Evolutionary conservation across 2,329 filamentous ascomycete species (phyloP).

Genomic region (Seiridium unicorne): DNA sequence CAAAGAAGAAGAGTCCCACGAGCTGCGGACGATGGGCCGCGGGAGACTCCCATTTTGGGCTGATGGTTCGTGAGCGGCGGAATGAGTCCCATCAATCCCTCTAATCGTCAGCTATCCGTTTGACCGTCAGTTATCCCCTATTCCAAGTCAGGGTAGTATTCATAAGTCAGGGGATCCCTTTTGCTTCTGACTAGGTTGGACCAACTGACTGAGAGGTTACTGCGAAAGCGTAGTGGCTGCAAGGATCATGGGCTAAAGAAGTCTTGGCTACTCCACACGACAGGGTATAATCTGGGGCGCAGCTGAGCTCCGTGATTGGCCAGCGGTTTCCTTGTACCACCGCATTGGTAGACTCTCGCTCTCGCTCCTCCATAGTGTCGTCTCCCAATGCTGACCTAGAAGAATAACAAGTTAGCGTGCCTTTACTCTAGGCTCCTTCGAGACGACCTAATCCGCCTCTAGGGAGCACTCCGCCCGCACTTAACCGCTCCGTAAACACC

Average conservation of each 20-base stretch:
- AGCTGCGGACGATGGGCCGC: background rate
- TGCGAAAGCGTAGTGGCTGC: background rate
- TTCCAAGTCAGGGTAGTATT: background rate
- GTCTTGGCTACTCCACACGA: background rate
- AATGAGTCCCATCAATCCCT: background rate
- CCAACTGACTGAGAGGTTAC: background rate
- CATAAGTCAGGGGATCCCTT: background rate
- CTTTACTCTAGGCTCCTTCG: too few relatives aligned
- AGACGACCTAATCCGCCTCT: too few relatives aligned
- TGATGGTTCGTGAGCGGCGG: background rate
- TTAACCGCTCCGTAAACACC: too few relatives aligned
- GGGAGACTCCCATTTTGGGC: background rate
- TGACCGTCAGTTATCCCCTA: background rate
- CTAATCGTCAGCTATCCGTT: background rate
- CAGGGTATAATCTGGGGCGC: background rate
- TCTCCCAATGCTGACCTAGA: too few relatives aligned
- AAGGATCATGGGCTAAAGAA: background rate
- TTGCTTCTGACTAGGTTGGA: background rate
- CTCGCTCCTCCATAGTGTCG: too few relatives aligned
- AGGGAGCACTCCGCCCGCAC: too few relatives aligned
- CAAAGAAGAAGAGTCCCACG: background rate
- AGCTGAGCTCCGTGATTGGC: background rate
- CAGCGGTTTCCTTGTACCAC: background rate
- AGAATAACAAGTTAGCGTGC: too few relatives aligned
- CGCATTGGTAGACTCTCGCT: too few relatives aligned